phyloP scores from a whole-genome alignment of 1,284 basidiomycete species.

The Austroboletus niveus region DNA sequence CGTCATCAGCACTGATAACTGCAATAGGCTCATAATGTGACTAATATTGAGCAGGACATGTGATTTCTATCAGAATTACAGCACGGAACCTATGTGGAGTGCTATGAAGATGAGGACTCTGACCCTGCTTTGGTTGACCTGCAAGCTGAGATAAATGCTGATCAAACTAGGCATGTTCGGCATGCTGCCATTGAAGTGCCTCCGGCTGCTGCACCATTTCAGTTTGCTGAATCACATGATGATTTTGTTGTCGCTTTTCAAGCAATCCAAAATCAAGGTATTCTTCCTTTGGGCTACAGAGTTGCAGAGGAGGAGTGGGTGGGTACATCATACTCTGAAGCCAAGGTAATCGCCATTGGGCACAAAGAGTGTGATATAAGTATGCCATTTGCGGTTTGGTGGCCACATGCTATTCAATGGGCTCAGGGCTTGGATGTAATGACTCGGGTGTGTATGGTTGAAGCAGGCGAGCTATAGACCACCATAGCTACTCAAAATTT shows the following conservation, averaged over 20 bases:
- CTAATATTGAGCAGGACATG: conserved; percentile 4
- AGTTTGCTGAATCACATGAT: not conserved
- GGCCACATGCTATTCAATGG: not conserved
- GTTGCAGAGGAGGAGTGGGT: not conserved
- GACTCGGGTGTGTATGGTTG: conserved; percentile 5
- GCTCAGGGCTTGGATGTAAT: conserved; percentile 6
- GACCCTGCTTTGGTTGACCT: not conserved
- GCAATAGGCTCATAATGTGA: not conserved
- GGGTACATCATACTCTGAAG: not conserved
- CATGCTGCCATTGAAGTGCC: not conserved
- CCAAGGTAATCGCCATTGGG: not conserved
- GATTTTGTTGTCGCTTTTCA: not conserved
- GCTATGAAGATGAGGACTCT: not conserved
- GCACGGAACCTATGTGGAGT: not conserved
- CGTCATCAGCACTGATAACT: not conserved
- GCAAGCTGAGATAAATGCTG: not conserved
- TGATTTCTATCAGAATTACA: conserved; percentile 1
- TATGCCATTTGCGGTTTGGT: not conserved
- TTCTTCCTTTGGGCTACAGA: not conserved
- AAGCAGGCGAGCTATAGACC: not conserved
- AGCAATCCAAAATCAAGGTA: not conserved
- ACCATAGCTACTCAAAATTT: too few relatives aligned
- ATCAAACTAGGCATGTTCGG: not conserved
- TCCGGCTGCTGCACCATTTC: not conserved
- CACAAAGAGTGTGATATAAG: not conserved